Evolutionary conservation across 1,284 basidiomycete species (phyloP), one percentile per base, ranked within the genome.

Genomic region (Apiotrichum sp.): DNA sequence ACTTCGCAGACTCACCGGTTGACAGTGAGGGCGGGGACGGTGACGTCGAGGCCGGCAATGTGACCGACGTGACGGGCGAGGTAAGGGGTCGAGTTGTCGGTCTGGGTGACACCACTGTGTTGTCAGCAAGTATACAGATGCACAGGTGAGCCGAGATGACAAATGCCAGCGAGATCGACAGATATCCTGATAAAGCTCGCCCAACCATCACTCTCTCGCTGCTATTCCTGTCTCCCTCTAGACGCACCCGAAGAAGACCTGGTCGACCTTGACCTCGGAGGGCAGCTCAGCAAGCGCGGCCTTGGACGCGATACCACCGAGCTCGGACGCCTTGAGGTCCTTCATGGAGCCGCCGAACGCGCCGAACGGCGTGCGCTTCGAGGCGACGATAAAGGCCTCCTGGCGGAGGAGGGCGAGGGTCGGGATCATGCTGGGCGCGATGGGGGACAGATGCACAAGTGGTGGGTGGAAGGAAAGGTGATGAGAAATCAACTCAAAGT

Each of bases 61-160:
- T 81, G 80, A 1, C 80, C 80, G 31, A 82, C 80, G 62, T 82
- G 81, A 33, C 81, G 69, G 3, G 81, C 76, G n/a, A 81, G 71
- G 67, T 81, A 82, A 1, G 80, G 78, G 0, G 78, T 78, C 6
- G 79, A 78, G 61, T 77, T 78, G 59, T 79, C 78, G 0, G 74
- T 70, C 53, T 78, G 75, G 22, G 73, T 66, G 6, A 79, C 78
- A 52, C 73, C 71, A 11, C 77, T 79, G 53, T 38, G 43, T 8
- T 38, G 56, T 58, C 46, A 59, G 56, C 47, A 13, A 47, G 8
- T 22, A 11, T 9, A 6, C 11, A 9, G 2, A 16, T 33, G 34
- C 22, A 29, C 29, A 29, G 2, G 29, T 29, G 29, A 29, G 29
- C 29, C 29, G 29, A 29, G 29, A 29, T 3, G 29, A 29, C 29